Base-by-base conservation (phyloP, 805 yeast genomes). In the Blastobotrys chiropterorum region DNA sequence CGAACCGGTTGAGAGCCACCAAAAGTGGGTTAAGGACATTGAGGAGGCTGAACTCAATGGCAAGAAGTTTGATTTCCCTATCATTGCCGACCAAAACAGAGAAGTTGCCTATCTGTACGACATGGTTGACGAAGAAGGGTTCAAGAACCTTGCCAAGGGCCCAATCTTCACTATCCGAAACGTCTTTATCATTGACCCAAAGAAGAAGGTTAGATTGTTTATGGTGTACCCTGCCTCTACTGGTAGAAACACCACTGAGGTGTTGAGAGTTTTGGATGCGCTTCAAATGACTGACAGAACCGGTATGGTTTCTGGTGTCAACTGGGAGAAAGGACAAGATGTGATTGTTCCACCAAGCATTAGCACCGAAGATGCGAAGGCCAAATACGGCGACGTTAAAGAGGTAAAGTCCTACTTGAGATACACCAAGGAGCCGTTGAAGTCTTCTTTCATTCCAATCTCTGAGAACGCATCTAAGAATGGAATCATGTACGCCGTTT, bases 241-340 rank as follows among this genome's bases (percentile, higher is more conserved):
- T 56, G 97, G 97, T 68, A 86, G 97, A 79, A 90, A 90, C 82
- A 80, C 96, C 56, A 80, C 86, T 53, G 97, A 90, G 77, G 92
- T 90, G 38, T 77, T 90, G 70, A 85, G 97, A 74, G 95, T 86
- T 52, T 73, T 90, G 58, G 96, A 88, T 68, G 86, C 96, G 50
- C 75, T 90, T 69, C 96, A 89, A 76, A 72, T 80, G 59, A 53
- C 63, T 62, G 97, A 90, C 72, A 77, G 79, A 67, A 75, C 80
- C 72, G 87, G 92, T 65, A 79, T 90, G 59, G 94, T 87, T 56
- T 90, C 97, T 44, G 96, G 96, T 55, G 86, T 87, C 67, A 82
- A 90, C 80, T 90, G 97, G 97, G 77, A 76, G 53, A 82, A 78
- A 51, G 96, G 96, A 60, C 80, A 87, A 63, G 97, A 90, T 67